Conservation (phyloP, 2,329 filamentous ascomycete genomes). For the Neurospora sp. region DNA sequence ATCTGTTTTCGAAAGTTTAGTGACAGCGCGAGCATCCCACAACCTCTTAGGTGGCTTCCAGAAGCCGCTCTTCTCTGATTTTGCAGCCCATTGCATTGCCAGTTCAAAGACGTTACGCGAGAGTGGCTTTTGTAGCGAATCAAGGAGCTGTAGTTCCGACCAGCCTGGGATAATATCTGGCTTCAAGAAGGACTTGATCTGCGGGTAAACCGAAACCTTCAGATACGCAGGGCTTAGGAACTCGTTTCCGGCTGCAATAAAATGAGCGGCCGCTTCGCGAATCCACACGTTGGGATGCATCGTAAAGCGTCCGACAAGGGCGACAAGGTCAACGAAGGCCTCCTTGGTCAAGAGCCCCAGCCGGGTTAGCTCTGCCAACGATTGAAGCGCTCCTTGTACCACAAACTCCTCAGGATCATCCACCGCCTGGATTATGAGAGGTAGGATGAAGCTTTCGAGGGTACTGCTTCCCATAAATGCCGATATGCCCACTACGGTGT, state of each 20-base stretch:
- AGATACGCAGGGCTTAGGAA: conserved; percentile 72
- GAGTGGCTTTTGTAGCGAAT: conserved; percentile 73
- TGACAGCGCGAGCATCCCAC: conserved; percentile 47
- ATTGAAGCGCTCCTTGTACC: conserved; percentile 80
- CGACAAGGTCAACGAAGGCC: conserved; percentile 79
- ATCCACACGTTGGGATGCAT: conserved; percentile 96
- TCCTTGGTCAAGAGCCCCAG: conserved; percentile 77
- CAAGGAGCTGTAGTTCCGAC: conserved; percentile 64
- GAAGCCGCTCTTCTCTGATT: conserved; percentile 71
- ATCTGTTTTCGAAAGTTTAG: conserved; percentile 63
- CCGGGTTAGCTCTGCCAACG: conserved; percentile 77
- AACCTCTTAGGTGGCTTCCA: conserved; percentile 71
- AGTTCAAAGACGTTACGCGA: conserved; percentile 75
- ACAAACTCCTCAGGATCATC: conserved; percentile 92
- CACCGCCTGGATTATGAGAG: conserved; percentile 89
- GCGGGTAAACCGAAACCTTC: conserved; percentile 71
- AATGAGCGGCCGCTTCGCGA: conserved; percentile 76
- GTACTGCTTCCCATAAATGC: conserved; percentile 81
- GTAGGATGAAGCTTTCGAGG: conserved; percentile 89
- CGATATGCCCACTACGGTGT: conserved; percentile 86
- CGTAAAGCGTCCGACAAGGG: conserved; percentile 73
- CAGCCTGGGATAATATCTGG: conserved; percentile 55
- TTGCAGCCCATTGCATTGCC: conserved; percentile 74
- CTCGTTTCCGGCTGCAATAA: conserved; percentile 65
- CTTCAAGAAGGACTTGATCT: conserved; percentile 75